Evolutionary conservation across 2,329 filamentous ascomycete genomes (phyloP), one percentile per base, ranked within the genome.

Genomic region (Allantophomopsis cytisporea): DNA sequence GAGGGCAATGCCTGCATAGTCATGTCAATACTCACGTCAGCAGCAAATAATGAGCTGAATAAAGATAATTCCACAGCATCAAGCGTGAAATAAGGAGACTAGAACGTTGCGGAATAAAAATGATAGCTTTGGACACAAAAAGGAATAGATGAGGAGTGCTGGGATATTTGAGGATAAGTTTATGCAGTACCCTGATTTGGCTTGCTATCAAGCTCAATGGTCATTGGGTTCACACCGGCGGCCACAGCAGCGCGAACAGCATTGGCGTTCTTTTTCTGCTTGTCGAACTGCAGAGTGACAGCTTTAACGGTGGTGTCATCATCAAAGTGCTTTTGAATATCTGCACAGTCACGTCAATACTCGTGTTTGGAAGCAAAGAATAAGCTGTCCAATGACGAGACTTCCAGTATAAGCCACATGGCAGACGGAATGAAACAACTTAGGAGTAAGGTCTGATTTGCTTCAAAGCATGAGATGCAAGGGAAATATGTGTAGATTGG

Each of bases 231-330:
- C 31, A 15, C 16, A 8, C 31, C 31, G 2, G 8, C 31, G 15
- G 31, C 31, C 7, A 34, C 31, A 15, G 31, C 39, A 21, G 35
- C 34, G 16, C 42, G 42, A 45, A 55, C 49, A 12, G 38, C 42
- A 3, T 39, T 43, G 16, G 48, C 53, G 2, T 28, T 28, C 23
- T 28, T 28, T 20, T 38, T 45, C 43, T 47, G 31, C 20, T 51
- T 48, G 37, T 52, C 48, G 33, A 54, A 50, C 14, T 51, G 48
- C 13, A 43, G 47, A 14, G 47, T 48, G 4, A 54, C 45, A 37
- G 51, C 52, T 39, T 54, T 54, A 45, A 50, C 51, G 33, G 46
- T 49, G 4, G 43, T 43, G 28, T 49, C 47, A 17, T 53, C 47
- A 14, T 47, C 51, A 17, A 43, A 51, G 35, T 49, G 39, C 30